phyloP scores from a whole-genome alignment of 495 filamentous ascomycete species.

The Tuber indicum region DNA sequence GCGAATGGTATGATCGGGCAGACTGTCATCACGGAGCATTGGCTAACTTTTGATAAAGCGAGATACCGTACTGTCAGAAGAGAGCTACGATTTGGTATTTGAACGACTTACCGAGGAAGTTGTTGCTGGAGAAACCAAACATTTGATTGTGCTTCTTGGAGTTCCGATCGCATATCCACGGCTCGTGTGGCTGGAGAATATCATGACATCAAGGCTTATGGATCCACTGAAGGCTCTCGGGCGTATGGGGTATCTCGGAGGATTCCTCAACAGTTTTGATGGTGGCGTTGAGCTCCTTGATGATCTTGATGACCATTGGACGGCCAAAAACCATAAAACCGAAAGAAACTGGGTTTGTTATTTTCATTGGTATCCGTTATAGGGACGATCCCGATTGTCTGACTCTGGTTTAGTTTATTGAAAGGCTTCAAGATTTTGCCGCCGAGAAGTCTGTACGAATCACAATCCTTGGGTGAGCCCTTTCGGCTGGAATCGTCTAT shows the following conservation, averaged over 20 bases:
- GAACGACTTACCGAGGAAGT: constrained; percentile 77
- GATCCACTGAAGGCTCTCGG: constrained; percentile 83
- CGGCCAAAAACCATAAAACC: constrained; percentile 82
- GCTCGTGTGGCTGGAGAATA: constrained; percentile 70
- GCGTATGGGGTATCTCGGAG: constrained; percentile 71
- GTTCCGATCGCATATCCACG: constrained; percentile 91
- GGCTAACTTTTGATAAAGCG: constrained; percentile 47
- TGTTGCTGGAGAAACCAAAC: constrained; percentile 72
- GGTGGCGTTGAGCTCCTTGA: constrained; percentile 90
- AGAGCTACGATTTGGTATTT: constrained; percentile 77
- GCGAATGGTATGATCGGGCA: constrained; percentile 52
- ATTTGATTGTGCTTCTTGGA: constrained; percentile 77
- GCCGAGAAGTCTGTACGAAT: constrained; percentile 86
- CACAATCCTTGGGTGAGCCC: constrained; percentile 66
- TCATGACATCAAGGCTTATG: constrained; percentile 75
- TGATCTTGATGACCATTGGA: constrained; percentile 93
- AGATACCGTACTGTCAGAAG: constrained; percentile 69
- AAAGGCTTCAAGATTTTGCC: constrained; percentile 83
- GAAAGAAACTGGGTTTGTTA: constrained; percentile 62
- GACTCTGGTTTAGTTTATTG: constrained; percentile 53
- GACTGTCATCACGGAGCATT: not conserved
- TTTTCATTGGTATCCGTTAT: not conserved
- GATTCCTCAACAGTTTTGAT: constrained; percentile 80
- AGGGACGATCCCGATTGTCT: not conserved
- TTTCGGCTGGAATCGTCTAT: not conserved